Evolutionary conservation across 768 basidiomycete genomes (phyloP).

Genomic region (Coprinopsis marcescibilis): DNA sequence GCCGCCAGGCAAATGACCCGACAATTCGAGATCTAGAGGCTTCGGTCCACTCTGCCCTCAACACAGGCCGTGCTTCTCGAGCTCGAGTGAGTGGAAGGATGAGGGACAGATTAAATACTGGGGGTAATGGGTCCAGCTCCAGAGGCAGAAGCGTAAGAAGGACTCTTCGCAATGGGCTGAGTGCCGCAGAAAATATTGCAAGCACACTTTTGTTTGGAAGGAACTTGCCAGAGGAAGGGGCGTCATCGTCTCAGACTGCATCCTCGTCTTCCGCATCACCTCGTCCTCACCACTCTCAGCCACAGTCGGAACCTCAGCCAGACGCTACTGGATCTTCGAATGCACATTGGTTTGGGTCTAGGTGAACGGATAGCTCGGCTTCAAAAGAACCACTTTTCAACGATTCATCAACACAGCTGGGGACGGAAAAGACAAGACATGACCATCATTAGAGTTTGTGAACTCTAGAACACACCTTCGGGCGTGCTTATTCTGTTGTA

Average conservation of each 20-base stretch:
- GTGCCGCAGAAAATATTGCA: slow-evolving; percentile 66
- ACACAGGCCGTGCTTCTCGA: not conserved
- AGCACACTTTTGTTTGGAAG: slow-evolving; percentile 64
- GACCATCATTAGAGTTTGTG: too few species aligned
- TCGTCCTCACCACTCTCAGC: not conserved
- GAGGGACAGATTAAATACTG: not conserved
- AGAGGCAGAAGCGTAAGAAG: slow-evolving; percentile 59
- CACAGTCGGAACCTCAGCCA: not conserved
- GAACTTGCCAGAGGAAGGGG: not conserved
- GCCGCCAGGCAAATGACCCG: slow-evolving; percentile 13
- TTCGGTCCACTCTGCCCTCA: slow-evolving; percentile 25
- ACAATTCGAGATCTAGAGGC: slow-evolving; percentile 28
- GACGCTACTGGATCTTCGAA: not conserved
- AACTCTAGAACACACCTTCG: too few species aligned
- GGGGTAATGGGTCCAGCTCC: not conserved
- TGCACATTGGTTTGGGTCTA: not conserved
- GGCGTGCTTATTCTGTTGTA: too few species aligned
- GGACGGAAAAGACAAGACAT: too few species aligned
- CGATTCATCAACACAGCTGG: too few species aligned
- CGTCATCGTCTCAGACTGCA: not conserved
- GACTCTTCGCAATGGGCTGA: slow-evolving; percentile 61
- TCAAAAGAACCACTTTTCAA: too few species aligned
- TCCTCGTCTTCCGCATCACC: not conserved
- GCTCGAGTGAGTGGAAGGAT: not conserved
- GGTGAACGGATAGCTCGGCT: too few species aligned